phyloP scores from a whole-genome alignment of 352 stramenopile species.

The Phytopythium litorale region DNA sequence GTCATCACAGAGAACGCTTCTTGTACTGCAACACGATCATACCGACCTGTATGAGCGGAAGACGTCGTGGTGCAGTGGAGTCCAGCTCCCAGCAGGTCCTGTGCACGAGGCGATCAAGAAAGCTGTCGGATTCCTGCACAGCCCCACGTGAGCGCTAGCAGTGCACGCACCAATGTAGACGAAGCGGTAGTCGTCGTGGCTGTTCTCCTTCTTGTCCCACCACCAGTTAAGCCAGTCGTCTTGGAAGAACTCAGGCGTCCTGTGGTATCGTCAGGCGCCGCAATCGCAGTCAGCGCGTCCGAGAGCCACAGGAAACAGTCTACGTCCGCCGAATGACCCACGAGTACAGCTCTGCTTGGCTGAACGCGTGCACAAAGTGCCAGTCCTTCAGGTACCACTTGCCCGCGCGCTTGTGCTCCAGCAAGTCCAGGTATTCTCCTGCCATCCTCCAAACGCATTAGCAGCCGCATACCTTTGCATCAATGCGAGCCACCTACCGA shows the following conservation, averaged over 20 bases:
- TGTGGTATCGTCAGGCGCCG: conserved; percentile 34
- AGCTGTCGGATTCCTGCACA: not conserved
- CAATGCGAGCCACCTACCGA: conserved; percentile 30
- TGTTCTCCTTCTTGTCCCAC: conserved; percentile 67
- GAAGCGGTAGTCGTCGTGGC: conserved; percentile 93
- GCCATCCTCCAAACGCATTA: not conserved
- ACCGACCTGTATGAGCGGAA: conserved; percentile 90
- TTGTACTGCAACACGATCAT: too few species aligned
- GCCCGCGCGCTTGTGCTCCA: conserved; percentile 38
- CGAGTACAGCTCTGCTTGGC: conserved; percentile 46
- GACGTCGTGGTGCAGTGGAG: conserved; percentile 95
- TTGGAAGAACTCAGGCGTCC: conserved; percentile 81
- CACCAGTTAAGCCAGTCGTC: conserved; percentile 93
- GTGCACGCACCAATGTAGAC: conserved; percentile 90
- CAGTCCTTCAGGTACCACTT: conserved; percentile 85
- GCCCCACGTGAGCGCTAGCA: not conserved
- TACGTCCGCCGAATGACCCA: conserved; percentile 15
- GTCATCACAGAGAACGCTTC: not conserved
- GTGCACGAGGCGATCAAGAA: not conserved
- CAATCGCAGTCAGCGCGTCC: not conserved
- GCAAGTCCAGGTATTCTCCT: conserved; percentile 64
- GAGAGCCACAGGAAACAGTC: not conserved
- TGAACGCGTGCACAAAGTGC: conserved; percentile 74
- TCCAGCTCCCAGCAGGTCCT: conserved; percentile 88
- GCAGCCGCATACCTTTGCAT: not conserved